Evolutionary conservation across 345 rosid species (phyloP).

Genomic region (Zanthoxylum bungeanum): DNA sequence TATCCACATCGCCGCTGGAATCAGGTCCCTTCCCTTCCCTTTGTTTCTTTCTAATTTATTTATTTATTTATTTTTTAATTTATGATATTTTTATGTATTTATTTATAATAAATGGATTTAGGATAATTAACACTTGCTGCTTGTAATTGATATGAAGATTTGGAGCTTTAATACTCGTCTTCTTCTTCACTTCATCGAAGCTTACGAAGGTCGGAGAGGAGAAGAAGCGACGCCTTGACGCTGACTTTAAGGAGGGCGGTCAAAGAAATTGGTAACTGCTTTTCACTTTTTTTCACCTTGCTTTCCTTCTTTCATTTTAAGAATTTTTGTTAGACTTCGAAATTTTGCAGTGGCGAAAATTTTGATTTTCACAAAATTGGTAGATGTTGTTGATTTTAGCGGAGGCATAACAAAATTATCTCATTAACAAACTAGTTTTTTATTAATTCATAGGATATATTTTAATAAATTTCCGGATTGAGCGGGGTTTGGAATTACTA

Average conservation of each 20-base stretch:
- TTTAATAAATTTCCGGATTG: too few species aligned
- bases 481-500: too few species aligned
- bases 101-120: background rate
- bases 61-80: too few species aligned
- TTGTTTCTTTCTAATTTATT: background rate
- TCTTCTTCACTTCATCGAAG: constrained; percentile 85
- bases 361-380: too few species aligned
- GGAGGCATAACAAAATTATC: too few species aligned
- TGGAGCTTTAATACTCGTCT: constrained; percentile 75
- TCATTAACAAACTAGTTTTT: too few species aligned
- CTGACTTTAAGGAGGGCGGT: constrained; percentile 90
- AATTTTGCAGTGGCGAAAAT: too few species aligned
- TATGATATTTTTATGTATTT: too few species aligned
- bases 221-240: constrained; percentile 71
- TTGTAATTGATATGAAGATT: constrained; percentile 38
- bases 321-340: too few species aligned
- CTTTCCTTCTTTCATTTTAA: background rate
- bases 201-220: constrained; percentile 89
- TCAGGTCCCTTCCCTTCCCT: constrained; percentile 37
- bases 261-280: constrained; percentile 78
- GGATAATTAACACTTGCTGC: background rate
- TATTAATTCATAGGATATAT: too few species aligned
- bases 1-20: constrained; percentile 62
- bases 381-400: too few species aligned
- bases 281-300: background rate